These are phyloP conservation scores for Fusarium metavorans DNA, from an alignment of 2,329 filamentous ascomycete genomes.

Conservation along the genomic window DNA sequence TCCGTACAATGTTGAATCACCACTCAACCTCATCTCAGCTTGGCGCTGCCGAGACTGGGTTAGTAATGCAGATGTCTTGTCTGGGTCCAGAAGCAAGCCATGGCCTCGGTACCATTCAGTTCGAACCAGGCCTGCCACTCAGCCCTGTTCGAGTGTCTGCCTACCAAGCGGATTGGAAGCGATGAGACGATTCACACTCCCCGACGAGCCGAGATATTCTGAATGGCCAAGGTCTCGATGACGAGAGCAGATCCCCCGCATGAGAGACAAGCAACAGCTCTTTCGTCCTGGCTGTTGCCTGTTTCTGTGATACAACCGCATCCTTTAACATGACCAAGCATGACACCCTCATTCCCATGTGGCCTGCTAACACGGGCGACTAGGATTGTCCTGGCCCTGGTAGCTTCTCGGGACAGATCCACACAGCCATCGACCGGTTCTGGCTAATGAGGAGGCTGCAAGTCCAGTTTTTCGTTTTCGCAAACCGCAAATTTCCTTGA, in stretches of 20 bases:
- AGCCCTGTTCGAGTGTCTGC: constrained; percentile 1
- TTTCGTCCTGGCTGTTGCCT: background rate
- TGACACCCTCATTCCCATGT: constrained; percentile 10
- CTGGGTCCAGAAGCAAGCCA: constrained; percentile 14
- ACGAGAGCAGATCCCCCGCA: constrained; percentile 4
- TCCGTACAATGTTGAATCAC: constrained; percentile 24
- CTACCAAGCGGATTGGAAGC: background rate
- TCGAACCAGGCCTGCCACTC: background rate
- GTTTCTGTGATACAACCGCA: background rate
- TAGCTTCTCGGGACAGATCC: constrained; percentile 17
- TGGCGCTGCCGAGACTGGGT: background rate
- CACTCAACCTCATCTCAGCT: background rate
- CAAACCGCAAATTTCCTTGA: background rate
- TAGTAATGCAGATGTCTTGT: constrained; percentile 12
- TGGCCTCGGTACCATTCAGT: background rate
- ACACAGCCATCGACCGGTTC: constrained; percentile 12
- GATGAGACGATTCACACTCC: background rate
- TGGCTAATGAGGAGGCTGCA: constrained; percentile 23
- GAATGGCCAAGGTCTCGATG: background rate
- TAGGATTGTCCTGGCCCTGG: constrained; percentile 8
- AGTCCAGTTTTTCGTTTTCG: constrained; percentile 14
- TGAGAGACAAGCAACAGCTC: background rate
- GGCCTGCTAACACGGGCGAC: constrained; percentile 4
- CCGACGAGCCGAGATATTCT: background rate
- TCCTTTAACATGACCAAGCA: constrained; percentile 1